A percentile compares a stretch with the other conserved stretches of the same genome.
Evolutionary conservation across 2,329 filamentous ascomycete species (phyloP).

Genomic region (Teratosphaeria nubilosa): DNA sequence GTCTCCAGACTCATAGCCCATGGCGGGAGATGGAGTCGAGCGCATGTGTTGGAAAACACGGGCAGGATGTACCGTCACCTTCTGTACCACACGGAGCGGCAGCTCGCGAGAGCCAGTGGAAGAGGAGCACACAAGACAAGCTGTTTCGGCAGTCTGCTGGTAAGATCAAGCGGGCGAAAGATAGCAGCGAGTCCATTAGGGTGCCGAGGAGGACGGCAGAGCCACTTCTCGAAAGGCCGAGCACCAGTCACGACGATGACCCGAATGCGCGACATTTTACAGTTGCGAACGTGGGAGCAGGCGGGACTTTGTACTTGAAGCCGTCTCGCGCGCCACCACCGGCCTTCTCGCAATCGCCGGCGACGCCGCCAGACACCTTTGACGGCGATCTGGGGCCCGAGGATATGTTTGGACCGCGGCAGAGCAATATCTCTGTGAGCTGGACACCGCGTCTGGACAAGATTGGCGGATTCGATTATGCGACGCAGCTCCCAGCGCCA

Average conservation of each 20-base stretch:
- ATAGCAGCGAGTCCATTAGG: slow-evolving; percentile 12
- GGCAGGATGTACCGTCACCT: slow-evolving; percentile 11
- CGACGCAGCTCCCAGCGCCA: slow-evolving; percentile 7
- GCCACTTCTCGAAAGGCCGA: slow-evolving; percentile 4
- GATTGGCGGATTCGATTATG: slow-evolving; percentile 4
- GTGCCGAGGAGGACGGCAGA: slow-evolving; percentile 9
- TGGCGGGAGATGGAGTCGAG: slow-evolving; percentile 20
- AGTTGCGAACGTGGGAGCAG: slow-evolving; percentile 37
- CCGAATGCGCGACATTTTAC: slow-evolving; percentile 31
- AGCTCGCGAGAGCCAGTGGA: slow-evolving; percentile 7
- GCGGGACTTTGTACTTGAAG: slow-evolving; percentile 39
- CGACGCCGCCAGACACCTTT: slow-evolving; percentile 19
- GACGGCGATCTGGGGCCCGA: slow-evolving; percentile 8
- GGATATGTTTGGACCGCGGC: slow-evolving; percentile 8
- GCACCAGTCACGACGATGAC: slow-evolving; percentile 12
- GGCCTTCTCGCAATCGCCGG: slow-evolving; percentile 14
- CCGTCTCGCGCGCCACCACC: slow-evolving; percentile 21
- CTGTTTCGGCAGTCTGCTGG: slow-evolving; percentile 3
- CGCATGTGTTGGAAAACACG: slow-evolving; percentile 13
- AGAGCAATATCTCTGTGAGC: slow-evolving; percentile 12
- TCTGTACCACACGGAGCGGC: not conserved
- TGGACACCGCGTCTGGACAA: slow-evolving; percentile 15
- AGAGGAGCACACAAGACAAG: slow-evolving; percentile 1
- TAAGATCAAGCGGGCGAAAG: slow-evolving; percentile 14
- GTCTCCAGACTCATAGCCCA: slow-evolving; percentile 1